Evolutionary conservation across 805 yeast genomes (phyloP), one percentile per base, ranked within the genome.

Genomic region (Saturnispora galanensis): DNA sequence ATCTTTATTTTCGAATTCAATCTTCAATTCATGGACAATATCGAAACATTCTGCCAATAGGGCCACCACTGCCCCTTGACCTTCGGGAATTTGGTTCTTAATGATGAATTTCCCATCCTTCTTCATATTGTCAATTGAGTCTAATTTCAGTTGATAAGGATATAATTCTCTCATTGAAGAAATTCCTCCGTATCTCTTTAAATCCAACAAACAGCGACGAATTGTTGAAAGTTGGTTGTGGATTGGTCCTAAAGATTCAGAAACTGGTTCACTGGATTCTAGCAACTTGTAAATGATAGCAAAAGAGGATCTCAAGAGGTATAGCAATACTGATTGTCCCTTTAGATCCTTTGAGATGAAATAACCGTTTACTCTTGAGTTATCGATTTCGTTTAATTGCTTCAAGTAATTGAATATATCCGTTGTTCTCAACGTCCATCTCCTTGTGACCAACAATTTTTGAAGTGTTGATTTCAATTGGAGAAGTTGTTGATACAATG

Each of bases 381-480:
- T 82, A 59, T 90, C 96, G 49, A 93, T 79, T 46, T 70, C 74
- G 55, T 77, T 80, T 50, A 93, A 69, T 50, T 72, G 71, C 56
- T 81, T 78, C 63, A 88, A 95, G 60, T 84, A 89, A 40, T 74
- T 72, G 65, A 84, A 93, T 49, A 93, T 70, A 65, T 93, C 99
- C 0, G 98, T 93, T 57, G 89, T 96, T 57, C 99, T 77, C 66
- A 93, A 69, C 2, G 97, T 90, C 99, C 99, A 93, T 61, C 98
- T 76, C 63, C 96, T 80, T 3, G 98, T 93, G 38, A 93, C 78
- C 54, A 90, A 70, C 50, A 93, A 68, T 52, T 85, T 86, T 54
- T 86, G 96, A 49, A 93, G 71, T 15, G 81, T 80, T 18, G 77
- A 70, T 60, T 87, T 85, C 53, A 87, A 70, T 38, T 73, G 76